Conservation (phyloP, 2,329 filamentous ascomycete species). For the Pestalotiopsis sp. region DNA sequence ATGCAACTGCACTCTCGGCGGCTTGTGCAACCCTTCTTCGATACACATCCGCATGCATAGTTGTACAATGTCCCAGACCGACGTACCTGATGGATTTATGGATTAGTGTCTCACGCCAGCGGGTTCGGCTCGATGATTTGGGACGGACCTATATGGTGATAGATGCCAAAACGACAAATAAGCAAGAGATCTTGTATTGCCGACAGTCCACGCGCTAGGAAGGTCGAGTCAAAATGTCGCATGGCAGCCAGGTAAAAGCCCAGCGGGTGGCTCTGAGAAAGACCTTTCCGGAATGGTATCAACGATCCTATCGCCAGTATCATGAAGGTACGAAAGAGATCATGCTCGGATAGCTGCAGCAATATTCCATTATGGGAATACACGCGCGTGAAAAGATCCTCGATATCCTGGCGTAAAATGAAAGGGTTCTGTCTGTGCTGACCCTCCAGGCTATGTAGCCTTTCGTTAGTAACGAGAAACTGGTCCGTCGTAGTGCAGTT, state of each 20-base stretch:
- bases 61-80: conserved; percentile 43
- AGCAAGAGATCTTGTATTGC: conserved; percentile 44
- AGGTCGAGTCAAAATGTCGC: conserved; percentile 30
- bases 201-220: conserved; percentile 34
- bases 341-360: conserved; percentile 23
- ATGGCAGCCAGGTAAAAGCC: conserved; percentile 43
- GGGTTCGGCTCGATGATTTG: background rate
- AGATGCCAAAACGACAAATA: conserved; percentile 44
- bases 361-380: conserved; percentile 20
- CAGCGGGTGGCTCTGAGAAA: conserved; percentile 38
- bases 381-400: conserved; percentile 18
- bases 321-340: conserved; percentile 39
- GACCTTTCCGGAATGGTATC: conserved; percentile 34
- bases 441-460: conserved; percentile 22
- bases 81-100: conserved; percentile 26
- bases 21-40: conserved; percentile 37
- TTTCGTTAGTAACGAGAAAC: no score
- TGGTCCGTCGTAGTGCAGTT: no score
- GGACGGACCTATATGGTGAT: conserved; percentile 40
- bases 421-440: conserved; percentile 30
- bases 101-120: background rate
- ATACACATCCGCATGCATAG: conserved; percentile 43
- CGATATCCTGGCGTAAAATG: conserved; percentile 28
- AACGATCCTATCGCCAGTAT: conserved; percentile 40
- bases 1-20: conserved; percentile 6